These are phyloP conservation scores for Yamadazyma ubonensis DNA, from an alignment of 805 yeast genomes.

Conservation along the genomic window DNA sequence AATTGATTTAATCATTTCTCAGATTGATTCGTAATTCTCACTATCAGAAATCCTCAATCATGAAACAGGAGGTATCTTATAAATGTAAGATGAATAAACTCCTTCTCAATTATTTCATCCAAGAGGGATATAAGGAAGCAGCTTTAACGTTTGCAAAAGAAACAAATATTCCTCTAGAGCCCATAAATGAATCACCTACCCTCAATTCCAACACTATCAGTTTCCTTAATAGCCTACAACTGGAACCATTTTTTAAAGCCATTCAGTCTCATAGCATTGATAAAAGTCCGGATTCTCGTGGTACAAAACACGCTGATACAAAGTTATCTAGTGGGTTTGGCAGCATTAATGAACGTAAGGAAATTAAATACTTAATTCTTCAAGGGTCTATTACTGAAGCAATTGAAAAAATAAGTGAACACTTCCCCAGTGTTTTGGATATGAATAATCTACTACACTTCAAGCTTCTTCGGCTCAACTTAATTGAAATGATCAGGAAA, in stretches of 20 bases:
- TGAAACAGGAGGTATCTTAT: slow-evolving; percentile 4
- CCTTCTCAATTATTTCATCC: slow-evolving; percentile 70
- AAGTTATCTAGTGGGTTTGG: slow-evolving; percentile 37
- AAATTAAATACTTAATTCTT: slow-evolving; percentile 52
- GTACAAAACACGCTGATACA: slow-evolving; percentile 6
- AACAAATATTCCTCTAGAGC: slow-evolving; percentile 31
- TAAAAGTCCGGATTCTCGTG: background rate
- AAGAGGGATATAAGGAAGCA: slow-evolving; percentile 74
- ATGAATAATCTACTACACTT: slow-evolving; percentile 65
- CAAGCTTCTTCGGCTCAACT: slow-evolving; percentile 64
- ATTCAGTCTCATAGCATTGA: slow-evolving; percentile 12
- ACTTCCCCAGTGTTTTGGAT: slow-evolving; percentile 66
- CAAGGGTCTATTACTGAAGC: slow-evolving; percentile 62
- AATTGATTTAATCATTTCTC: no score
- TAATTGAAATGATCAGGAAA: slow-evolving; percentile 77
- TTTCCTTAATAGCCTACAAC: slow-evolving; percentile 16
- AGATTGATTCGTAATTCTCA: no score
- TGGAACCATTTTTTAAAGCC: slow-evolving; percentile 14
- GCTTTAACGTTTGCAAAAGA: slow-evolving; percentile 63
- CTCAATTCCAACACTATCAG: slow-evolving; percentile 4
- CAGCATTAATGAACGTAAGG: slow-evolving; percentile 52
- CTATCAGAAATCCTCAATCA: background rate
- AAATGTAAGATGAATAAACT: slow-evolving; percentile 48
- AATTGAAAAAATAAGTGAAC: slow-evolving; percentile 53
- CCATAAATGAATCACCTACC: background rate